A percentile compares a stretch with the other conserved stretches of the same genome.
These are phyloP conservation scores for Aspergillus texensis DNA, from an alignment of 2,329 filamentous ascomycete species.

Conservation along the genomic window DNA sequence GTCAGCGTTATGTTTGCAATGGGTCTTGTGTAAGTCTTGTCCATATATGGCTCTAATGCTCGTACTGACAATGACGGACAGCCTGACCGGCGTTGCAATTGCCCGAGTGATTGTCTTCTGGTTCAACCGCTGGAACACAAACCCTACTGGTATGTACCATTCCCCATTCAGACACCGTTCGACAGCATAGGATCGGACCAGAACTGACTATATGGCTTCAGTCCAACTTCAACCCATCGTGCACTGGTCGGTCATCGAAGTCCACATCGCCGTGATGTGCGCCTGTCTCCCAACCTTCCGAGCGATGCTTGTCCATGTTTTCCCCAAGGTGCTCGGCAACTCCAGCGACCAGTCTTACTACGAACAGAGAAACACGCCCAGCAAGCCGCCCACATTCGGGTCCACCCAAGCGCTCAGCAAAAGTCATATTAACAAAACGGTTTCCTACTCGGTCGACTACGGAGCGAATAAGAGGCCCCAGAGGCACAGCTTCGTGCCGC, in stretches of 20 bases:
- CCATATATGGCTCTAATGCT: background rate
- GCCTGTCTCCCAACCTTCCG: conserved; percentile 30
- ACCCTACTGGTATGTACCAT: conserved; percentile 17
- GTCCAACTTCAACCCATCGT: conserved; percentile 27
- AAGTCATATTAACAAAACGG: conserved; percentile 28
- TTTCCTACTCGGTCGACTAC: conserved; percentile 31
- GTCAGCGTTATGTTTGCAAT: conserved; percentile 24
- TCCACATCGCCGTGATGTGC: conserved; percentile 30
- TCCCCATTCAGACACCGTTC: too few relatives aligned
- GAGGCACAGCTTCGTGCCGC: background rate
- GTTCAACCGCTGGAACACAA: conserved; percentile 25
- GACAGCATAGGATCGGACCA: too few relatives aligned
- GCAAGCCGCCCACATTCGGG: background rate
- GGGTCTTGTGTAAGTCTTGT: conserved; percentile 18
- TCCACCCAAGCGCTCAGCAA: background rate
- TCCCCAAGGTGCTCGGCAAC: conserved; percentile 21
- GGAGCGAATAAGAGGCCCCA: conserved; percentile 12
- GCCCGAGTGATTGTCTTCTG: conserved; percentile 31
- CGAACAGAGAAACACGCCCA: conserved; percentile 9
- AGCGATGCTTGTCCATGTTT: conserved; percentile 24
- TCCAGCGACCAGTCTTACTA: conserved; percentile 16
- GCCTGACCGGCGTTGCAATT: conserved; percentile 28
- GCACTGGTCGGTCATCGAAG: conserved; percentile 33
- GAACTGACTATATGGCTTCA: background rate
- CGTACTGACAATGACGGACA: conserved; percentile 3